Base-by-base conservation (phyloP, 2,329 filamentous ascomycete genomes). In the Fusarium torreyae region DNA sequence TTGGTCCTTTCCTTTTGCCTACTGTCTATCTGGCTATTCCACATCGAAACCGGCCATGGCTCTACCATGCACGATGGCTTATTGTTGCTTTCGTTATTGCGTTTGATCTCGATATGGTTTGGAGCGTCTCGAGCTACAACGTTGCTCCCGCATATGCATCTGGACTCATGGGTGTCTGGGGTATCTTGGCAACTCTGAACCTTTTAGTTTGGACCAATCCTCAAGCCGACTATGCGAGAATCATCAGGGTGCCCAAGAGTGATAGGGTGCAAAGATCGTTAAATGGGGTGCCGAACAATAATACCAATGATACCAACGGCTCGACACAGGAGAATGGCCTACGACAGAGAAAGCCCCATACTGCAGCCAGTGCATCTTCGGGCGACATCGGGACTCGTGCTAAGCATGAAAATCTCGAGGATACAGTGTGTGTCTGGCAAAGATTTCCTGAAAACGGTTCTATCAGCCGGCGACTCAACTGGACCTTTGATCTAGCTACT, bases 361-460 rank as follows among this genome's bases (percentile, higher is more conserved):
- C 44, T 11, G 17, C n/a, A 24, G 38, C 36, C n/a, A 46, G n/a
- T 34, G 42, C 34, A 20, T 38, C 54, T 28, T 63, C 54, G 18
- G 42, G 38, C 18, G n/a, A 40, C n/a, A 33, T 45, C 10, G 52
- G 56, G 24, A 28, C 24, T 20, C 45, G 36, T n/a, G 17, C 24
- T n/a, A 46, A 62, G 18, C 33, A 53, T 26, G 36, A 33, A 9
- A 13, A 17, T 14, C 44, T 48, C 1, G 73, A 79, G 18, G 77
- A 78, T 7, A 79, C 79, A 45, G 82, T 87, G 59, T 89, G 89
- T 57, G 84, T 86, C 71, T 91, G 89, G 89, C 84, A 91, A 74
- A 77, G 82, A 1, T 91, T 86, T 67, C 89, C 88, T 1, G 80
- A 81, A 6, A 75, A 84, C 5, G 84, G 77, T 2, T 75, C 85